Conservation (phyloP, 2,329 filamentous ascomycete species). For the Cladophialophora carrionii region DNA sequence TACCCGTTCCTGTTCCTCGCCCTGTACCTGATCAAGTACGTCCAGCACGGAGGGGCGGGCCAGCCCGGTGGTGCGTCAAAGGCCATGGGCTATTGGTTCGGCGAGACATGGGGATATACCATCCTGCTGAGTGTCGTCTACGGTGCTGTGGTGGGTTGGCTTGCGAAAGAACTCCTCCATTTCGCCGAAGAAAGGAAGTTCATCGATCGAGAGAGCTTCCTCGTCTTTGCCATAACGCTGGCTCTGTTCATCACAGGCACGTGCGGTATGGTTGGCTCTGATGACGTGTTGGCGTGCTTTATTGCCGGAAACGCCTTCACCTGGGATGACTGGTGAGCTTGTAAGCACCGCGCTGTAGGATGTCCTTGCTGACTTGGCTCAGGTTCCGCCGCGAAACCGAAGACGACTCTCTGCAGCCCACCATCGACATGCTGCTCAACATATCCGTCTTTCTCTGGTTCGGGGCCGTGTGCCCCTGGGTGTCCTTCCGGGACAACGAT, state of each 20-base stretch:
- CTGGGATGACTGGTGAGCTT: slow-evolving; percentile 65
- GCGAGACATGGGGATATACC: slow-evolving; percentile 80
- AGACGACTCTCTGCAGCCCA: slow-evolving; percentile 91
- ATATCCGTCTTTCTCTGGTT: slow-evolving; percentile 89
- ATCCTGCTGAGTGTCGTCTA: slow-evolving; percentile 79
- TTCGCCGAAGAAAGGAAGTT: slow-evolving; percentile 81
- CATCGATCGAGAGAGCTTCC: slow-evolving; percentile 83
- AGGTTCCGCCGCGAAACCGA: slow-evolving; percentile 84
- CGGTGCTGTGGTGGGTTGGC: slow-evolving; percentile 75
- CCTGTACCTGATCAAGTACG: slow-evolving; percentile 79
- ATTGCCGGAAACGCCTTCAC: slow-evolving; percentile 89
- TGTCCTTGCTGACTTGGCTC: slow-evolving; percentile 30
- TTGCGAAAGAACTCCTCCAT: slow-evolving; percentile 79
- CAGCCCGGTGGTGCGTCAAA: slow-evolving; percentile 64
- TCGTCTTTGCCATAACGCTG: slow-evolving; percentile 82
- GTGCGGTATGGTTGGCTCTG: slow-evolving; percentile 81
- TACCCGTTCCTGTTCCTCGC: slow-evolving; percentile 88
- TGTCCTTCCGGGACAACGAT: slow-evolving; percentile 65
- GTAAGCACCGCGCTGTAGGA: neutral
- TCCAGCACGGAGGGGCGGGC: slow-evolving; percentile 53
- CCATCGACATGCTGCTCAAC: slow-evolving; percentile 92
- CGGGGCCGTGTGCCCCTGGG: slow-evolving; percentile 82
- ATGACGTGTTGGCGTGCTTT: slow-evolving; percentile 90
- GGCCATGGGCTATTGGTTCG: slow-evolving; percentile 81
- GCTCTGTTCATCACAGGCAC: slow-evolving; percentile 86